Evolutionary conservation across 495 filamentous ascomycete species (phyloP).

Genomic region (Podospora tetraspora): DNA sequence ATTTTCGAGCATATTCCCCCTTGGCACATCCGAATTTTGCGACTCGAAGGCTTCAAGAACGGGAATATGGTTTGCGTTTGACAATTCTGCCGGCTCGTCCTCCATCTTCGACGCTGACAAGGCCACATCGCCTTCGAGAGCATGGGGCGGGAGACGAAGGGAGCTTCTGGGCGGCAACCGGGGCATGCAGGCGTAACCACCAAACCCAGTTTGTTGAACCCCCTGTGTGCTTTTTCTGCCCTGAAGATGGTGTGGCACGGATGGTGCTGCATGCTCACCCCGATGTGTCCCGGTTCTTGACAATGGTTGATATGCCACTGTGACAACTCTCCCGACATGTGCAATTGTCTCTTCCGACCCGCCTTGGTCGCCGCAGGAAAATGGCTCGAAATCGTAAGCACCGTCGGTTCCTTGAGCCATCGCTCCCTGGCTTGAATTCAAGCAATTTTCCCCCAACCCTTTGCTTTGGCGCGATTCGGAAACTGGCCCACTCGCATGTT

Average conservation of each 20-base stretch:
- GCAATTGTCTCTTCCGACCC: neutral
- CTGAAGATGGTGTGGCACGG: neutral
- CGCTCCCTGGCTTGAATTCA: neutral
- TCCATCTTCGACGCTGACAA: neutral
- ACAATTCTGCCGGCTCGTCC: neutral
- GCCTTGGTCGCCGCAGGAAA: neutral
- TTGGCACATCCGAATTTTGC: neutral
- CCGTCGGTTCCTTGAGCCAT: neutral
- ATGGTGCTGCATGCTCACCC: neutral
- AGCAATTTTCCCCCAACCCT: neutral
- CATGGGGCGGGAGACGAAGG: neutral
- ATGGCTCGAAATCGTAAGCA: neutral
- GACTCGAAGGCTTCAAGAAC: neutral
- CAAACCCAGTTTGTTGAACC: neutral
- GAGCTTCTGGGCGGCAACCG: neutral
- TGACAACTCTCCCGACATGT: neutral
- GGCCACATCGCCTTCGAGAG: neutral
- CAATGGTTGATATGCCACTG: neutral
- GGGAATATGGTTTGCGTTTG: neutral
- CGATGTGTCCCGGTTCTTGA: neutral
- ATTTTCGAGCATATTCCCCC: conserved; percentile 33
- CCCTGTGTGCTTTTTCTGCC: neutral
- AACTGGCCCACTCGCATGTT: neutral
- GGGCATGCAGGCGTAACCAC: neutral
- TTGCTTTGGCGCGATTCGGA: neutral